Evolutionary conservation across 1,139 yeast genomes (phyloP).

Genomic region (Pichia cactophila): DNA sequence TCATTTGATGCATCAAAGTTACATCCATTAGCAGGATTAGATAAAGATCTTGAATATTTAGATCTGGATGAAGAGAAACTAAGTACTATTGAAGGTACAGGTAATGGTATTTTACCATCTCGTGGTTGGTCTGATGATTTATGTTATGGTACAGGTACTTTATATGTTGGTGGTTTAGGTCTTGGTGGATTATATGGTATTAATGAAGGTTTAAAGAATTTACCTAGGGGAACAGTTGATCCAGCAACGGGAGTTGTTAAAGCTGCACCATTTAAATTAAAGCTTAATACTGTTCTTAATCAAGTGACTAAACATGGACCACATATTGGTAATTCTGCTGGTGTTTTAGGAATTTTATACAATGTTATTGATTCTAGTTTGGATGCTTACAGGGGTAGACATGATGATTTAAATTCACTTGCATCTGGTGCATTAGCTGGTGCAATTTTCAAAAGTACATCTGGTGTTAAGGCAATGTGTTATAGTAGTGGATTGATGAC

Average conservation of each 20-base stretch:
- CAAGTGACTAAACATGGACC: conserved; percentile 95
- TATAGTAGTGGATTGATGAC: conserved; percentile 82
- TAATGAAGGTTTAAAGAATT: conserved; percentile 71
- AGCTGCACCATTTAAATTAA: conserved; percentile 65
- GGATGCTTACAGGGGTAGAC: conserved; percentile 78
- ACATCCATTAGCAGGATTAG: conserved; percentile 93
- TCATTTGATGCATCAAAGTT: conserved; percentile 64
- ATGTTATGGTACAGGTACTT: conserved; percentile 96
- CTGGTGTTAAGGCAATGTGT: conserved; percentile 82
- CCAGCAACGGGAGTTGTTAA: conserved; percentile 23
- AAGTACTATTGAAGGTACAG: conserved; percentile 67
- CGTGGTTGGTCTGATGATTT: conserved; percentile 97
- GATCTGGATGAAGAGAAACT: conserved; percentile 82
- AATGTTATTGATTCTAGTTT: conserved; percentile 75
- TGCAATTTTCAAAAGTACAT: conserved; percentile 79
- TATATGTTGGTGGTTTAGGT: conserved; percentile 65
- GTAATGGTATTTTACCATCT: conserved; percentile 80
- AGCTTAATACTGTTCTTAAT: conserved; percentile 82
- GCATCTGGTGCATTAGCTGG: conserved; percentile 92
- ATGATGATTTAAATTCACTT: conserved; percentile 76
- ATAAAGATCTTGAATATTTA: conserved; percentile 79
- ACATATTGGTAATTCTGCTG: conserved; percentile 88
- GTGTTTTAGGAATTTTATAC: conserved; percentile 84
- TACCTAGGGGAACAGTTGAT: conserved; percentile 43
- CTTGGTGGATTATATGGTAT: conserved; percentile 88